A percentile compares a stretch with the other conserved stretches of the same genome.
These are phyloP conservation scores for Penicillium psychrosexuale DNA, from an alignment of 2,329 filamentous ascomycete genomes.

Conservation along the genomic window DNA sequence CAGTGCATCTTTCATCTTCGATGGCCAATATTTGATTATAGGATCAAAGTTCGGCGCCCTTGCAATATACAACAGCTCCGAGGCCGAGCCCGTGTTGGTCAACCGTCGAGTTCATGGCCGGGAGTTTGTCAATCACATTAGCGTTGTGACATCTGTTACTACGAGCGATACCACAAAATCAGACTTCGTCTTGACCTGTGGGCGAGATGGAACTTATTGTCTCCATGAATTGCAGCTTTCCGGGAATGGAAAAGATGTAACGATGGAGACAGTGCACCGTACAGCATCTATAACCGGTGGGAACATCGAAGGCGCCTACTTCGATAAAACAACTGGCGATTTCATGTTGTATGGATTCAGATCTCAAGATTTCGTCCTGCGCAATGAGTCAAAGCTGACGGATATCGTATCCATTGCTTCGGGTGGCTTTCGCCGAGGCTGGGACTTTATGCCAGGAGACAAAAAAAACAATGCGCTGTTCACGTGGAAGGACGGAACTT, in stretches of 20 bases:
- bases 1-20: constrained; percentile 43
- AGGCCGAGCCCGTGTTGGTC: constrained; percentile 23
- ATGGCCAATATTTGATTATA: constrained; percentile 43
- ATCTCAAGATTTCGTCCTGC: constrained; percentile 67
- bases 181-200: constrained; percentile 62
- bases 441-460: constrained; percentile 52
- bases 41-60: constrained; percentile 58
- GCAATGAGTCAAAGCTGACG: constrained; percentile 69
- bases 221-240: constrained; percentile 51
- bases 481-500: constrained; percentile 70
- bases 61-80: constrained; percentile 43
- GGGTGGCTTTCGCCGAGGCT: constrained; percentile 78
- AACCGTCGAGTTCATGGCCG: constrained; percentile 44
- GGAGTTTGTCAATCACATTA: constrained; percentile 68
- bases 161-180: constrained; percentile 13
- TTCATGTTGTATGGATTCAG: constrained; percentile 24
- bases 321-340: constrained; percentile 42
- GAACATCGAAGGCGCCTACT: constrained; percentile 70
- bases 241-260: constrained; percentile 27
- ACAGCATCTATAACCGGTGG: constrained; percentile 68
- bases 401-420: constrained; percentile 73
- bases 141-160: constrained; percentile 17
- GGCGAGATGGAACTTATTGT: constrained; percentile 72
- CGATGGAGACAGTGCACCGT: constrained; percentile 60
- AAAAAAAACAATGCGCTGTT: constrained; percentile 51